phyloP scores from a whole-genome alignment of 1,139 yeast species.

The Pichia inconspicua region DNA sequence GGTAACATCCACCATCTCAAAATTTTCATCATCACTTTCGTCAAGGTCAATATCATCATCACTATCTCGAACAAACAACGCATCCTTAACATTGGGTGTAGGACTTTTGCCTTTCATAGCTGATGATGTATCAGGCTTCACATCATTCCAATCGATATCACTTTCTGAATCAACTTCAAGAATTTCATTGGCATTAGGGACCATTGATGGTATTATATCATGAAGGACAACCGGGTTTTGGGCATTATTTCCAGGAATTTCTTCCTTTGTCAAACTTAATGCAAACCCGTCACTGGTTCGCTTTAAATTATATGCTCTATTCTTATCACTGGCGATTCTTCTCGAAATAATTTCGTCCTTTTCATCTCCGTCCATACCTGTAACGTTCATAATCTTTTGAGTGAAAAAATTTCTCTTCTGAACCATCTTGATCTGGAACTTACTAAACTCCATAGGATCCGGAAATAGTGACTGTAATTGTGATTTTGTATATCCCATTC shows the following conservation, averaged over 20 bases:
- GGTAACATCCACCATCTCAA: conserved; percentile 13
- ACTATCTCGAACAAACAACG: conserved; percentile 10
- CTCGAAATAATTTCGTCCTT: conserved; percentile 32
- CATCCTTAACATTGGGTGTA: neutral
- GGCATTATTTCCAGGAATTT: conserved; percentile 34
- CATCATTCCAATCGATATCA: conserved; percentile 18
- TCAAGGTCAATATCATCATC: conserved; percentile 2
- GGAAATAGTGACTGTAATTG: conserved; percentile 79
- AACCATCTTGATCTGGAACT: conserved; percentile 88
- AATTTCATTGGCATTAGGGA: neutral
- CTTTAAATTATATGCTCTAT: conserved; percentile 65
- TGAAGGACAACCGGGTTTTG: conserved; percentile 24
- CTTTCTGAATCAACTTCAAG: neutral
- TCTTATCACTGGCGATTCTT: conserved; percentile 81
- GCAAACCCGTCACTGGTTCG: conserved; percentile 86
- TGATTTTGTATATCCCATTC: conserved; percentile 91
- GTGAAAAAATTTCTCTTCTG: conserved; percentile 86
- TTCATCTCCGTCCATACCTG: conserved; percentile 68
- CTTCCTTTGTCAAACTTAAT: conserved; percentile 41
- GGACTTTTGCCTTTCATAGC: neutral
- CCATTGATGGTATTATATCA: neutral
- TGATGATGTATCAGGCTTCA: conserved; percentile 25
- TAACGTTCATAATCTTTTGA: conserved; percentile 74
- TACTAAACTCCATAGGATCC: conserved; percentile 80
- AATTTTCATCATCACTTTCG: conserved; percentile 8